Percentiles rank a stretch among this genome's conserved stretches.
Conservation (phyloP, 2,329 filamentous ascomycete genomes). For the Paracoccidioides lutzii region DNA sequence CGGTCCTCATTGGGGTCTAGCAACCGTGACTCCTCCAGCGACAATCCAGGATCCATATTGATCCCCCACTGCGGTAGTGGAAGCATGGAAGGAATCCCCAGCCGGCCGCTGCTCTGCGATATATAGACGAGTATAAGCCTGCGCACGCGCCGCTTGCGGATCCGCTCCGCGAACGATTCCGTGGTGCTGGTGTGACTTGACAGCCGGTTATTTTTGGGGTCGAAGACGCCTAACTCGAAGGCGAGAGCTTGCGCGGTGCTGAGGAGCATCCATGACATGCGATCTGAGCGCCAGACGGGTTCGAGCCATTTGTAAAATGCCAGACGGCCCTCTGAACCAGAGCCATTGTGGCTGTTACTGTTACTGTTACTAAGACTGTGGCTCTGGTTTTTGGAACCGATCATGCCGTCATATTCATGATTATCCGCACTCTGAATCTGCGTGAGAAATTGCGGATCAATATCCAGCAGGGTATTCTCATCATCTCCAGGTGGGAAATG, state of each 20-base stretch:
- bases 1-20: slow-evolving; percentile 16
- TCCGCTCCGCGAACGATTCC: slow-evolving; percentile 46
- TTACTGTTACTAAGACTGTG: slow-evolving; percentile 41
- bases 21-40: slow-evolving; percentile 12
- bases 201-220: slow-evolving; percentile 58
- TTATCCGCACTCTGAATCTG: slow-evolving; percentile 50
- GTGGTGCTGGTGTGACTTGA: slow-evolving; percentile 42
- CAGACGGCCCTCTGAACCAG: slow-evolving; percentile 57
- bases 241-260: slow-evolving; percentile 81
- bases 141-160: slow-evolving; percentile 71
- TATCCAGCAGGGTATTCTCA: slow-evolving; percentile 50
- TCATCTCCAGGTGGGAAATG: slow-evolving; percentile 72
- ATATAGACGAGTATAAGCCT: slow-evolving; percentile 81
- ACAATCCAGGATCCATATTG: slow-evolving; percentile 23
- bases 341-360: background rate
- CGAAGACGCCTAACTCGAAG: slow-evolving; percentile 91
- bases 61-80: slow-evolving; percentile 40
- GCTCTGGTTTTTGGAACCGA: too few species aligned
- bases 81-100: slow-evolving; percentile 90
- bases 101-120: slow-evolving; percentile 80
- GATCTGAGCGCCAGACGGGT: slow-evolving; percentile 84
- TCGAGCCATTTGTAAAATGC: slow-evolving; percentile 89
- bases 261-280: slow-evolving; percentile 96
- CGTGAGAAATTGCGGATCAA: slow-evolving; percentile 60
- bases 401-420: slow-evolving; percentile 18